Conservation (phyloP, 805 yeast genomes). For the Myxozyma neotropica region DNA sequence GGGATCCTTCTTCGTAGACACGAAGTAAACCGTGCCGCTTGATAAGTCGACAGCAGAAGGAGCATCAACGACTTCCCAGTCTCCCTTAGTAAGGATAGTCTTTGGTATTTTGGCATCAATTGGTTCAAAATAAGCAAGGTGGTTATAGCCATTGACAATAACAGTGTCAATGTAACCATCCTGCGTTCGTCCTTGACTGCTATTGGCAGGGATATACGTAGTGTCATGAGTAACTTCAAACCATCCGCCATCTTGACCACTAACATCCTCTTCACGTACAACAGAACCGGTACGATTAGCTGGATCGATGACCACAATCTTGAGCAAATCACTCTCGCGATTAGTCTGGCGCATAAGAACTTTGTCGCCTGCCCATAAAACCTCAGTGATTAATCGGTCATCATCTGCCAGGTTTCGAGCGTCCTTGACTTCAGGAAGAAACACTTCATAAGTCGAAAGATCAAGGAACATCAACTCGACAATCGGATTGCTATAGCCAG, state of each 20-base stretch:
- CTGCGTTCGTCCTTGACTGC: slow-evolving; percentile 45
- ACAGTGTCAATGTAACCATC: slow-evolving; percentile 82
- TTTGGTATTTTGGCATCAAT: slow-evolving; percentile 57
- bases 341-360: slow-evolving; percentile 61
- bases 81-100: slow-evolving; percentile 66
- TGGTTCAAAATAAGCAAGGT: slow-evolving; percentile 83
- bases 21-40: slow-evolving; percentile 59
- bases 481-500: slow-evolving; percentile 75
- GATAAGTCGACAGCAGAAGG: slow-evolving; percentile 54
- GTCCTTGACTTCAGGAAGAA: slow-evolving; percentile 46
- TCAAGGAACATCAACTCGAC: slow-evolving; percentile 58
- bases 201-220: slow-evolving; percentile 57
- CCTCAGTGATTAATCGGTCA: slow-evolving; percentile 63
- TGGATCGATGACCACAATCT: slow-evolving; percentile 59
- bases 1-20: slow-evolving; percentile 75
- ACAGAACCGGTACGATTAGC: slow-evolving; percentile 42
- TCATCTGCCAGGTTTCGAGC: slow-evolving; percentile 45
- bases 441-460: slow-evolving; percentile 38
- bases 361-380: slow-evolving; percentile 65
- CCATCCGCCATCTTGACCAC: slow-evolving; percentile 61
- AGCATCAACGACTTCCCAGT: slow-evolving; percentile 88
- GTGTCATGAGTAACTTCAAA: slow-evolving; percentile 74
- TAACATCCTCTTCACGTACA: slow-evolving; percentile 53
- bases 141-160: slow-evolving; percentile 56
- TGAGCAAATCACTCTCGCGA: slow-evolving; percentile 66